phyloP scores from a whole-genome alignment of 805 yeast species.

The Saccharomycopsis synnaedendra region DNA sequence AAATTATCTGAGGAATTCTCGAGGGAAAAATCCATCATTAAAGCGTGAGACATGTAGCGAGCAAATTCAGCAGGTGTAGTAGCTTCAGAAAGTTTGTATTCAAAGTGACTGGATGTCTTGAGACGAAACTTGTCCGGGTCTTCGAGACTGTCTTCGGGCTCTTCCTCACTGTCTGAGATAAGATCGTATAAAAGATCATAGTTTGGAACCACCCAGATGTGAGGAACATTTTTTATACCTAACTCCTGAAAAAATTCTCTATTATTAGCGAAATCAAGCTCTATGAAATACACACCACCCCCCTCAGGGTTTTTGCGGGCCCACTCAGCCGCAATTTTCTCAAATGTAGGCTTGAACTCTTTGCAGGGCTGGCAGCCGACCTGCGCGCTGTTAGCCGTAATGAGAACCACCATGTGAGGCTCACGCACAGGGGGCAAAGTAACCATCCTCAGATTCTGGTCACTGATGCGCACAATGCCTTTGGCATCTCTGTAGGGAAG shows the following conservation, averaged over 20 bases:
- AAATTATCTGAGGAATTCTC: neutral
- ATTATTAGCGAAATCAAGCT: constrained; percentile 40
- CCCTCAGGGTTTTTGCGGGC: neutral
- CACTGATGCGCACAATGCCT: constrained; percentile 4
- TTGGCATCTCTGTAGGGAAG: neutral
- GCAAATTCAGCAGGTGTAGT: constrained; percentile 37
- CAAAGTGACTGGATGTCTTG: constrained; percentile 22
- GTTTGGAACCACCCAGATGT: constrained; percentile 55
- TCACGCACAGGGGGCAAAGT: constrained; percentile 6
- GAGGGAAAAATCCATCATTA: neutral
- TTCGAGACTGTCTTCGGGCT: neutral
- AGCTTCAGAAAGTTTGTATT: constrained; percentile 23
- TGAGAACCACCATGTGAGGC: constrained; percentile 2
- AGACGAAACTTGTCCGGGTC: constrained; percentile 2
- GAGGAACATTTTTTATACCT: constrained; percentile 44
- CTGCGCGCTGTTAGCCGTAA: constrained; percentile 8
- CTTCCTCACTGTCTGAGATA: neutral
- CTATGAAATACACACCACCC: constrained; percentile 23
- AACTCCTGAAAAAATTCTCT: constrained; percentile 29
- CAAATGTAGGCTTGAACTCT: constrained; percentile 10
- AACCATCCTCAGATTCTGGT: constrained; percentile 2
- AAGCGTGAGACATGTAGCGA: constrained; percentile 34
- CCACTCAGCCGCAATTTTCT: constrained; percentile 4
- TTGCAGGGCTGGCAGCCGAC: constrained; percentile 10
- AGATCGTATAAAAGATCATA: constrained; percentile 1